Conservation (phyloP, 768 basidiomycete species). For the Lentinula lateritia region DNA sequence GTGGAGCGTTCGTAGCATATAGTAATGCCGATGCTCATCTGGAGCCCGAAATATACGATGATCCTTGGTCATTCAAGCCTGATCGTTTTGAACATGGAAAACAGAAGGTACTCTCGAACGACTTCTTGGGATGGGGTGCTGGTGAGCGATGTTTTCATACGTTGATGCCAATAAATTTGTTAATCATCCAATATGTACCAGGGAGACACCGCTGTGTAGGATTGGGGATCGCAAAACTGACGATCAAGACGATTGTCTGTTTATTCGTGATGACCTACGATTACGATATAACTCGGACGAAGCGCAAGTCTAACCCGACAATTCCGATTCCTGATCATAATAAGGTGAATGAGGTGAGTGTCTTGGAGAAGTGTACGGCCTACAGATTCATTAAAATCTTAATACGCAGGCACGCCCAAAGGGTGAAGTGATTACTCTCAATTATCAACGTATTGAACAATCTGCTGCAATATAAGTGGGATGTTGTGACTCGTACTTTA, state of each 20-base stretch:
- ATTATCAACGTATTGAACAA: background rate
- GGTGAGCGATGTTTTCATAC: background rate
- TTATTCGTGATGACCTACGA: conserved; percentile 1
- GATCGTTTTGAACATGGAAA: background rate
- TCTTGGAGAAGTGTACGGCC: too few species aligned
- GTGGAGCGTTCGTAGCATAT: background rate
- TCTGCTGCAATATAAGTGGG: background rate
- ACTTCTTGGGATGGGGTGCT: conserved; percentile 6
- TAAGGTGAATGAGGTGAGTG: background rate
- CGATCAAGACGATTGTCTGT: background rate
- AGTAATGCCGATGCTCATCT: conserved; percentile 3
- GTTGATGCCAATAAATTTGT: background rate
- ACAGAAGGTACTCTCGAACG: background rate
- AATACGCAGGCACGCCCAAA: background rate
- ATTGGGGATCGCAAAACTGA: background rate
- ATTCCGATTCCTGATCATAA: background rate
- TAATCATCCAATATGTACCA: background rate
- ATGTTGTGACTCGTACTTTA: too few species aligned
- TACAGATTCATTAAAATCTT: too few species aligned
- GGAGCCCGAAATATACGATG: background rate
- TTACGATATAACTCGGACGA: background rate
- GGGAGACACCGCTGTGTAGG: conserved; percentile 3
- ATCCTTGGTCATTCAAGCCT: conserved; percentile 3
- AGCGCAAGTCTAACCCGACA: background rate
- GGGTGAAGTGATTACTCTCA: background rate